A percentile compares a stretch with the other conserved stretches of the same genome.
Evolutionary conservation across 257 asterid species (phyloP).

Genomic region (Osmanthus fragrans): DNA sequence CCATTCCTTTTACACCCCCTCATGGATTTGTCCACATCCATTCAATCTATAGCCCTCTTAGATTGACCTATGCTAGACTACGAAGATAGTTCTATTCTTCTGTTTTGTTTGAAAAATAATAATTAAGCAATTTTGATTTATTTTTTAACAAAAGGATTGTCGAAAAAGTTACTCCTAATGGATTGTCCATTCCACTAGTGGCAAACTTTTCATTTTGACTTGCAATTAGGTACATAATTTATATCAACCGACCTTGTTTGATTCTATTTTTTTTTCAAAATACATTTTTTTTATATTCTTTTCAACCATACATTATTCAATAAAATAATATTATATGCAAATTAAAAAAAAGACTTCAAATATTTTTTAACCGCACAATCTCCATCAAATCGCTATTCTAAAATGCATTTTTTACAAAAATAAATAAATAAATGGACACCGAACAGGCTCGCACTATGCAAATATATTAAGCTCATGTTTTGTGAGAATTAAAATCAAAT

Average conservation of each 20-base stretch:
- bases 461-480: neutral
- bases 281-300: too few species aligned
- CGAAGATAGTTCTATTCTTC: neutral
- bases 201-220: neutral
- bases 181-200: neutral
- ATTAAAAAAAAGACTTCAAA: too few species aligned
- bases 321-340: too few species aligned
- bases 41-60: neutral
- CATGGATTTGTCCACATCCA: constrained; percentile 1
- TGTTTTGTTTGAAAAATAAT: neutral
- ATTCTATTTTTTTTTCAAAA: too few species aligned
- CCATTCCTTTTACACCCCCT: neutral
- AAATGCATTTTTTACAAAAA: too few species aligned
- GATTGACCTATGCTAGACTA: constrained; percentile 3
- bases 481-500: too few species aligned
- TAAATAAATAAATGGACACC: too few species aligned
- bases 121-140: neutral
- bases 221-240: neutral
- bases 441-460: neutral
- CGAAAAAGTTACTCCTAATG: neutral
- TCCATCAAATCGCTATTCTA: too few species aligned
- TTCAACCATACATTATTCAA: too few species aligned
- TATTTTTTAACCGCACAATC: too few species aligned
- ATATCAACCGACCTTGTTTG: neutral
- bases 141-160: neutral